Evolutionary conservation across 495 filamentous ascomycete species (phyloP).

Genomic region (Xylaria cubensis): DNA sequence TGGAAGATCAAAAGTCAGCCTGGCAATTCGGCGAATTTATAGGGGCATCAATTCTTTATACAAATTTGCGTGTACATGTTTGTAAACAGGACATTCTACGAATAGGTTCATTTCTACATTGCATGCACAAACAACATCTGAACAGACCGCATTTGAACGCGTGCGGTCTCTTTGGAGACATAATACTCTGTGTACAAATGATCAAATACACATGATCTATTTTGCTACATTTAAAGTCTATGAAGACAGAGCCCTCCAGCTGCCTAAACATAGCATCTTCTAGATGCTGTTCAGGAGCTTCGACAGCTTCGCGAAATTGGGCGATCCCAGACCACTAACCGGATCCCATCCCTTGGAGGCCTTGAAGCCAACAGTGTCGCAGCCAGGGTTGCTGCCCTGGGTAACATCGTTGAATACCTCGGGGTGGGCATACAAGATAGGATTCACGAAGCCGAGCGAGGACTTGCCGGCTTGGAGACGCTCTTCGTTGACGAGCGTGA

Average conservation of each 20-base stretch:
- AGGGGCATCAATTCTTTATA: background rate
- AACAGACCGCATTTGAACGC: background rate
- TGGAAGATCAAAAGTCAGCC: no score
- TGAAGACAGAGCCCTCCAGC: no score
- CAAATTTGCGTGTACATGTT: background rate
- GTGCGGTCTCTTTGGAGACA: background rate
- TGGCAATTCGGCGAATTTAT: no score
- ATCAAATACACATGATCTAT: background rate
- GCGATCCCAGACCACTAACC: conserved; percentile 63
- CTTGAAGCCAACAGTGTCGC: conserved; percentile 62
- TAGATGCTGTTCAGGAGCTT: conserved; percentile 21
- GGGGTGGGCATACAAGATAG: conserved; percentile 67
- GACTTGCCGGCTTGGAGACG: conserved; percentile 62
- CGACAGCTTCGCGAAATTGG: conserved; percentile 25
- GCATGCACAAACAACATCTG: background rate
- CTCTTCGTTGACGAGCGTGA: conserved; percentile 70
- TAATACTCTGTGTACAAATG: background rate
- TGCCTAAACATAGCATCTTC: background rate
- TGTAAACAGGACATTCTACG: background rate
- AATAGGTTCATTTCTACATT: background rate
- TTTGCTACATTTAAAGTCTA: background rate
- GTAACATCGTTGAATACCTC: conserved; percentile 68
- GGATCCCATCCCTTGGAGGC: conserved; percentile 67
- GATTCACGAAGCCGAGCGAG: conserved; percentile 56
- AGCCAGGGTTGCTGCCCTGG: conserved; percentile 65